Conservation (phyloP, 2,329 filamentous ascomycete species). For the Penicillium sp. region DNA sequence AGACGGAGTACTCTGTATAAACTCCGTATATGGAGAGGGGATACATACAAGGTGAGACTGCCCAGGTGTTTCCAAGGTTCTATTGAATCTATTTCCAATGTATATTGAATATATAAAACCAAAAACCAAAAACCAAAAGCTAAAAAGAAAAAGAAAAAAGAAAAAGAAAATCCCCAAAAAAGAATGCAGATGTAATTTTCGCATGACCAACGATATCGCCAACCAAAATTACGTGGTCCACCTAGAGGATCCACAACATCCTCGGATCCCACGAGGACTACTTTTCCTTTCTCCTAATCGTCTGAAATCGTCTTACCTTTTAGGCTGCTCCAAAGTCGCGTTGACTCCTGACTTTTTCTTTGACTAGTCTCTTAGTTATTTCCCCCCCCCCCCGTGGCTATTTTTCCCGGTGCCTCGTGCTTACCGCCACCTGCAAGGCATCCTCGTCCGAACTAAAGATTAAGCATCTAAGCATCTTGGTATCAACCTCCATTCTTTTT, state of each 20-base stretch:
- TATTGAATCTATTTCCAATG: no score
- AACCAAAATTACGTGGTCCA: constrained; percentile 25
- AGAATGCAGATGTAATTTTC: constrained; percentile 7
- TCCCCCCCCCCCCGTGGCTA: background rate
- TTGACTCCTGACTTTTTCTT: constrained; percentile 20
- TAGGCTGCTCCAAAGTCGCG: constrained; percentile 27
- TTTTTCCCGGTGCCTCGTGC: constrained; percentile 34
- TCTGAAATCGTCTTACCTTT: constrained; percentile 29
- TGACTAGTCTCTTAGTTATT: constrained; percentile 2
- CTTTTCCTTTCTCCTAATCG: constrained; percentile 13
- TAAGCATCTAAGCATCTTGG: constrained; percentile 45
- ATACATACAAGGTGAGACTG: background rate
- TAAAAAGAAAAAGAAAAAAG: background rate
- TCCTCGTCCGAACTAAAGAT: constrained; percentile 38
- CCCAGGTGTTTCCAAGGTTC: no score
- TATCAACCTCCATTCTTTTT: constrained; percentile 24
- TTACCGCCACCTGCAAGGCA: constrained; percentile 42
- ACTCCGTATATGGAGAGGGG: background rate
- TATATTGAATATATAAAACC: no score
- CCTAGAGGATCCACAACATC: constrained; percentile 30
- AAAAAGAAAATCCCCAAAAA: background rate
- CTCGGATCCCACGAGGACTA: constrained; percentile 37
- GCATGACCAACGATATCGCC: constrained; percentile 9
- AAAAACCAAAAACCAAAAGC: background rate
- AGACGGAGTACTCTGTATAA: background rate